Base-by-base conservation (phyloP, 441 rosid genomes). In the Dalechampia spathulata region DNA sequence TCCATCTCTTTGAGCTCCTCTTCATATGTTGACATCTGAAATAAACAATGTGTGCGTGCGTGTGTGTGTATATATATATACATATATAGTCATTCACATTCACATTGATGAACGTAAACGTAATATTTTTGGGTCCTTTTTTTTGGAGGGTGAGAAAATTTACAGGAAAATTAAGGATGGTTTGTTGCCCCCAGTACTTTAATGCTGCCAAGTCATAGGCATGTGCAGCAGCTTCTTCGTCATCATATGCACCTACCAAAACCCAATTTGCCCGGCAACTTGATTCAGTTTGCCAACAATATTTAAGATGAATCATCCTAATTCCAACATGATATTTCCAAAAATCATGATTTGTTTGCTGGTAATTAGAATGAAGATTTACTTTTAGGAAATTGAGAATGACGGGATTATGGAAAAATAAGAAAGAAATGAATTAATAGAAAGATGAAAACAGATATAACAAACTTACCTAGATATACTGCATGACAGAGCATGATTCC, bases 201-300 rank as follows among this genome's bases (percentile, higher is more conserved):
- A 90, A 69, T 71, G 97, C 97, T 11, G 97, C 95, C 75, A 90
- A 73, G 80, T 90, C 97, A 65, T 86, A 86, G 19, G 95, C 88
- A 75, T 75, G 97, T 70, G 95, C 95, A 0, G 93, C 97, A 16
- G 90, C 85, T 68, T 66, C 90, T 70, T 90, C 95, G 37, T 86
- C 77, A 50, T 86, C 87, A 57, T 90, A 86, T 26, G 97, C 97
- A n/a, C 97, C 97, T 89, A 50, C 26, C 10, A 22, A 22, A 51
- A 3, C 14, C 62, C 48, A 56, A 57, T 15, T 4, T 26, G n/a
- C 13, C 7, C 10, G 36, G 19, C 27, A 20, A 27, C 30, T 52
- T 22, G 26, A 26, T 26, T 13, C 8, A 25, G 16, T 38, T 6
- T 5, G n/a, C 41, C n/a, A 38, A n/a, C 8, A 30, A 30, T 30